A percentile compares a stretch with the other conserved stretches of the same genome.
phyloP scores from a whole-genome alignment of 495 filamentous ascomycete species.

The Aspergillus indologenus region DNA sequence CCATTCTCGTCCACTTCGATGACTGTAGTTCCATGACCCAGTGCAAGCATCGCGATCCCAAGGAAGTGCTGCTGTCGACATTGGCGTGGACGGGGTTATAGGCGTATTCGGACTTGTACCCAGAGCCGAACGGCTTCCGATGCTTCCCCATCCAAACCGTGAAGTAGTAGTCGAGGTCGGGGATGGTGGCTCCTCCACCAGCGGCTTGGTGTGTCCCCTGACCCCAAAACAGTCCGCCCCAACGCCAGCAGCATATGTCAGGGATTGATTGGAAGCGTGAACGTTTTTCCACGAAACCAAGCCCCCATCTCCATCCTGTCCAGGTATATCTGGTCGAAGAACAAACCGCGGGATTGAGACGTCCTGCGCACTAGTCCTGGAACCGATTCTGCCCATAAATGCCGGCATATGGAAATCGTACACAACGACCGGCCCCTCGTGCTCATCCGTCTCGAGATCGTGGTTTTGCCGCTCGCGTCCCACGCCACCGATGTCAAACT shows the following conservation, averaged over 20 bases:
- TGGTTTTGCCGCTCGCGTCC: slow-evolving; percentile 24
- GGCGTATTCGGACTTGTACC: slow-evolving; percentile 34
- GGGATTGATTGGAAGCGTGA: slow-evolving; percentile 41
- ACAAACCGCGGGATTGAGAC: slow-evolving; percentile 42
- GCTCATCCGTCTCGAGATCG: slow-evolving; percentile 18
- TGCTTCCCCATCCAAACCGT: slow-evolving; percentile 40
- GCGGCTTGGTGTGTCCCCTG: slow-evolving; percentile 21
- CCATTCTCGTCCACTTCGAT: slow-evolving; percentile 45
- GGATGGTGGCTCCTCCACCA: slow-evolving; percentile 34
- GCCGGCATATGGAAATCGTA: slow-evolving; percentile 46
- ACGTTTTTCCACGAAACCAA: slow-evolving; percentile 47
- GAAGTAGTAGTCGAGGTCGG: slow-evolving; percentile 34
- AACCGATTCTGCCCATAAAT: slow-evolving; percentile 43
- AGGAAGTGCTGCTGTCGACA: slow-evolving; percentile 30
- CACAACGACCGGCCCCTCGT: slow-evolving; percentile 39
- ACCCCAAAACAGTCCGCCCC: slow-evolving; percentile 40
- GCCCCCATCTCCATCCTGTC: slow-evolving; percentile 45
- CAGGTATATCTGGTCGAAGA: slow-evolving; percentile 43
- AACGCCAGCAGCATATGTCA: slow-evolving; percentile 39
- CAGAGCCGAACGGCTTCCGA: slow-evolving; percentile 34
- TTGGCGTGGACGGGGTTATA: slow-evolving; percentile 36
- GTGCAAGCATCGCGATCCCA: slow-evolving; percentile 49
- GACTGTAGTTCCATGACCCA: slow-evolving; percentile 45
- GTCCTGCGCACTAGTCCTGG: slow-evolving; percentile 26
- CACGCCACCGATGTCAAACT: slow-evolving; percentile 35